phyloP scores from a whole-genome alignment of 2,329 filamentous ascomycete genomes.

The Ophiostoma piceae region DNA sequence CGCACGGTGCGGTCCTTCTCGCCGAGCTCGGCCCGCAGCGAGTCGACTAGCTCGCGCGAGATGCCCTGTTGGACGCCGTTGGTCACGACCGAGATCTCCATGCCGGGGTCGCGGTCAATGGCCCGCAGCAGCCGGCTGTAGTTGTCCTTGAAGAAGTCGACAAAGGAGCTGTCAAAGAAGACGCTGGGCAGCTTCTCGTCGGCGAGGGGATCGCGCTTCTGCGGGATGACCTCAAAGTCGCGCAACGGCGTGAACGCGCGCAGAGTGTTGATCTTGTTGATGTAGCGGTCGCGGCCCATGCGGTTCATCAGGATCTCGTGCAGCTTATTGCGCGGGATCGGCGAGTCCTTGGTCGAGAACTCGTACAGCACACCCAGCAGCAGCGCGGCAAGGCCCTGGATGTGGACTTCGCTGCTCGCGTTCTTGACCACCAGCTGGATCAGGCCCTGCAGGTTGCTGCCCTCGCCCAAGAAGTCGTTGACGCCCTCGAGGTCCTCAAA shows the following conservation, averaged over 20 bases:
- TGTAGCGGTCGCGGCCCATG: conserved; percentile 80
- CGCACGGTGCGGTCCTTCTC: conserved; percentile 58
- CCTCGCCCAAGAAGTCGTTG: conserved; percentile 87
- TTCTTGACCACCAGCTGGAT: conserved; percentile 66
- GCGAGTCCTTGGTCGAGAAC: conserved; percentile 95
- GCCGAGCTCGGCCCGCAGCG: conserved; percentile 68
- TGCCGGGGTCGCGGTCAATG: conserved; percentile 82
- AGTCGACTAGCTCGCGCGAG: conserved; percentile 88
- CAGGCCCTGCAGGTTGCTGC: conserved; percentile 82
- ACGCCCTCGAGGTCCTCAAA: conserved; percentile 89
- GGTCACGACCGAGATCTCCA: conserved; percentile 75
- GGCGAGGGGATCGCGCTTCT: conserved; percentile 52
- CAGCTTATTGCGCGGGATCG: conserved; percentile 73
- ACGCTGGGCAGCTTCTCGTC: conserved; percentile 65
- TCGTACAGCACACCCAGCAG: conserved; percentile 88
- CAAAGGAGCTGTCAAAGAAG: conserved; percentile 78
- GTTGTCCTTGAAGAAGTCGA: conserved; percentile 94
- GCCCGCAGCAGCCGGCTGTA: conserved; percentile 79
- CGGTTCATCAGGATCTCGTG: conserved; percentile 71
- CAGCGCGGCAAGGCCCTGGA: conserved; percentile 78
- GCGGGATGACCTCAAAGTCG: conserved; percentile 82
- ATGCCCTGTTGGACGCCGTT: conserved; percentile 83
- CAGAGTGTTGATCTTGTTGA: conserved; percentile 72
- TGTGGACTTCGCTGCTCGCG: conserved; percentile 56
- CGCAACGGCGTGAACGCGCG: conserved; percentile 73